Evolutionary conservation across 257 asterid genomes (phyloP).

Genomic region (Salvia miltiorrhiza): DNA sequence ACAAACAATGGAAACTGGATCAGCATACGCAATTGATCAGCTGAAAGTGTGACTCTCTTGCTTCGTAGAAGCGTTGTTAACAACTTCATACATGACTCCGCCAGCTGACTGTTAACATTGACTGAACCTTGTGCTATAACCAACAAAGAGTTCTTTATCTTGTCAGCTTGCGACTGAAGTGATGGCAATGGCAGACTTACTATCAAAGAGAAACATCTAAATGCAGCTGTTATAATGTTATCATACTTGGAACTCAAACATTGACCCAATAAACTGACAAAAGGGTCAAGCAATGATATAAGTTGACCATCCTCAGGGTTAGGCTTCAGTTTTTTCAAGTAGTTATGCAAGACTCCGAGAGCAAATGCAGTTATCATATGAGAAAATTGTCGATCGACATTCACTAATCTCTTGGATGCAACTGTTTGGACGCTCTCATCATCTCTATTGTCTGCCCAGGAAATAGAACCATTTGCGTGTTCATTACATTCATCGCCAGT

Average conservation of each 20-base stretch:
- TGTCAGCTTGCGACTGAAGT: slow-evolving; percentile 62
- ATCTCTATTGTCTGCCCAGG: slow-evolving; percentile 27
- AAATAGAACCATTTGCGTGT: slow-evolving; percentile 22
- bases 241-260: slow-evolving; percentile 83
- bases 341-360: slow-evolving; percentile 69
- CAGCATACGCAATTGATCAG: slow-evolving; percentile 74
- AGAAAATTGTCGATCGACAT: slow-evolving; percentile 55
- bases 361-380: slow-evolving; percentile 71
- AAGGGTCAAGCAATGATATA: slow-evolving; percentile 69
- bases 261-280: slow-evolving; percentile 54
- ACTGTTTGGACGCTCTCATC: slow-evolving; percentile 24
- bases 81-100: slow-evolving; percentile 79
- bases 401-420: slow-evolving; percentile 40
- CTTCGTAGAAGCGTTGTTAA: slow-evolving; percentile 64
- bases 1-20: slow-evolving; percentile 83
- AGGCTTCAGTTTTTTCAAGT: slow-evolving; percentile 60
- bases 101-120: slow-evolving; percentile 54
- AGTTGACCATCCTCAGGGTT: slow-evolving; percentile 44
- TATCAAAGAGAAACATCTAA: slow-evolving; percentile 64
- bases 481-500: slow-evolving; percentile 38
- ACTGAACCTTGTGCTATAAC: slow-evolving; percentile 72
- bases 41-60: slow-evolving; percentile 65
- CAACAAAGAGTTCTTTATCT: slow-evolving; percentile 69
- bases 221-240: slow-evolving; percentile 56
- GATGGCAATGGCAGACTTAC: slow-evolving; percentile 78